Conservation (phyloP, 192 early-diverging fungal genomes). For the Backusella luteola region DNA sequence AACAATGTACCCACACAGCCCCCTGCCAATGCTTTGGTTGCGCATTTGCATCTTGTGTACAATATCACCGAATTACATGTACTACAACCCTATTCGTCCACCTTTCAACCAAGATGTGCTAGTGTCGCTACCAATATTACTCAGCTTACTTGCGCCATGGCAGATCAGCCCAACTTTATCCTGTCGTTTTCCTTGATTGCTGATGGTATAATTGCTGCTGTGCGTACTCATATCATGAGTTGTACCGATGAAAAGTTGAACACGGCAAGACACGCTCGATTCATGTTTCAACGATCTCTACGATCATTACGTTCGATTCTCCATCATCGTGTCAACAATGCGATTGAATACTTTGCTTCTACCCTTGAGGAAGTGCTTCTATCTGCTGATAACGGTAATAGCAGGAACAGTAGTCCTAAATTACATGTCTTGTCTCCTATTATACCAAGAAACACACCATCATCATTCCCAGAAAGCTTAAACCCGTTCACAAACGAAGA, state of each 20-base stretch:
- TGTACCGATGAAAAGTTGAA: not conserved
- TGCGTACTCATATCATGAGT: slow-evolving; percentile 12
- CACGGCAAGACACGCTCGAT: slow-evolving; percentile 11
- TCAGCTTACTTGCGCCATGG: slow-evolving; percentile 21
- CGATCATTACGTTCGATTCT: slow-evolving; percentile 12
- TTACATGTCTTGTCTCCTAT: slow-evolving; percentile 2
- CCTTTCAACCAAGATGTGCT: slow-evolving; percentile 20
- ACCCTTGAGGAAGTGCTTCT: not conserved
- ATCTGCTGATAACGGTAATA: not conserved
- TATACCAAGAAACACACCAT: not conserved
- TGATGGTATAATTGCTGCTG: slow-evolving; percentile 1
- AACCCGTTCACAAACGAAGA: not conserved
- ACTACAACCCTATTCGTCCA: slow-evolving; percentile 11
- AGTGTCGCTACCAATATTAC: slow-evolving; percentile 28
- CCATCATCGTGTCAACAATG: not conserved
- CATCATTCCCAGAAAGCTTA: not conserved
- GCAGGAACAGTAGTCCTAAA: slow-evolving; percentile 1
- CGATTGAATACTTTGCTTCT: not conserved
- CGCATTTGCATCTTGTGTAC: slow-evolving; percentile 34
- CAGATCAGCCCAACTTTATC: slow-evolving; percentile 17
- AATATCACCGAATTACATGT: slow-evolving; percentile 19
- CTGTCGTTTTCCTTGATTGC: slow-evolving; percentile 5
- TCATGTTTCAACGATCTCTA: slow-evolving; percentile 24
- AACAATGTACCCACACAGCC: slow-evolving; percentile 19
- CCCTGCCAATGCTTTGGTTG: slow-evolving; percentile 20